Evolutionary conservation across 164 flowering plant genomes (phyloP), one percentile per base, ranked within the genome.

Genomic region (Kalanchoe fedtschenkoi): DNA sequence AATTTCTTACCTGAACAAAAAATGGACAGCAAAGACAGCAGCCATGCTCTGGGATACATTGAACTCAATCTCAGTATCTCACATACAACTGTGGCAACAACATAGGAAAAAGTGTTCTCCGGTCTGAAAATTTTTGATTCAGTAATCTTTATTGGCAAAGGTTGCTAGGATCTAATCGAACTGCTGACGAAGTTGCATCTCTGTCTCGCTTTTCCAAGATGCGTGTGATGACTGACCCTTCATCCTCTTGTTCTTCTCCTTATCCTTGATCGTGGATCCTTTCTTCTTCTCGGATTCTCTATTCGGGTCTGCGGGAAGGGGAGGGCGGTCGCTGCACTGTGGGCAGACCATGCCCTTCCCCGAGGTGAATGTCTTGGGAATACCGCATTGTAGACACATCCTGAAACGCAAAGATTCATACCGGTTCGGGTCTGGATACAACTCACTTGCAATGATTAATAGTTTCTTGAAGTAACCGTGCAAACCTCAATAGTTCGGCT

Each of bases 131-230:
- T n/a, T n/a, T n/a, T n/a, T n/a, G n/a, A n/a, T n/a, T n/a, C n/a
- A n/a, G n/a, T n/a, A n/a, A 3, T 16, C 11, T n/a, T 17, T 54
- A 80, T 84, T 89, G 78, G 89, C 98, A 68, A 85, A 92, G 65
- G 84, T 92, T 96, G 55, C 98, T 92, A 69, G 89, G 89, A 35
- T 55, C 79, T 82, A 95, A 78, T 95, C 99, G 66, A 85, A 95
- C 65, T 87, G 95, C 69, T 95, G 99, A 24, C 97, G 75, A 19
- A 95, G 97, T 19, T 90, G 99, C 97, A 95, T 95, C 70, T 95
- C 97, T 14, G 99, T 88, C 77, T 95, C 97, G 53, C 99, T 95
- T 71, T 95, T 95, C 98, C 96, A 90, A 5, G 92, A 62, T 1
- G 95, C 83, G 61, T 90, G 98, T 51, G 89, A 80, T 4, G 98